Conservation (phyloP, 305 asterid genomes). For the Fraxinus platypoda region DNA sequence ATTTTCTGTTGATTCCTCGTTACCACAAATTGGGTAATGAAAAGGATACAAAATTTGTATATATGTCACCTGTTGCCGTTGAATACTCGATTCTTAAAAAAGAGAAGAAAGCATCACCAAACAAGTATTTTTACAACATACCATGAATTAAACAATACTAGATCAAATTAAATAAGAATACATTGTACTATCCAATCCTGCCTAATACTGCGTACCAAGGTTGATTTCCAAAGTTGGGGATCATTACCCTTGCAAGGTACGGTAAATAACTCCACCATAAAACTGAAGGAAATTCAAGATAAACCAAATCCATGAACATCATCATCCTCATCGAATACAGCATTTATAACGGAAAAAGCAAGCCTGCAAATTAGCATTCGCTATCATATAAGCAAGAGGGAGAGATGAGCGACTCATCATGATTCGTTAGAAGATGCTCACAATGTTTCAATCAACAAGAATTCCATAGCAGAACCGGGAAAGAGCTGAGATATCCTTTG, state of each 20-base stretch:
- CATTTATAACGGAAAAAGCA: constrained; percentile 37
- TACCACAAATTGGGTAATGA: neutral
- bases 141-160: neutral
- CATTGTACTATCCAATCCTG: neutral
- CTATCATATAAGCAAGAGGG: neutral
- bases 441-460: neutral
- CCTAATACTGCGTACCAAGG: neutral
- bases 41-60: neutral
- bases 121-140: neutral
- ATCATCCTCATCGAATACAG: constrained; percentile 42
- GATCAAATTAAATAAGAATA: neutral
- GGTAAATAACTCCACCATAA: neutral
- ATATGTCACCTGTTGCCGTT: neutral
- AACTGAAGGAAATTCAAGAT: constrained; percentile 13
- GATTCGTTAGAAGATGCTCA: neutral
- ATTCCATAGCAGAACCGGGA: neutral
- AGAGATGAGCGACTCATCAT: neutral
- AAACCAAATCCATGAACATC: constrained; percentile 28
- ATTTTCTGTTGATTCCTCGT: neutral
- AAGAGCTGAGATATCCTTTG: neutral
- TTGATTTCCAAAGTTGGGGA: neutral
- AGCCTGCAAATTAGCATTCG: constrained; percentile 37
- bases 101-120: neutral
- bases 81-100: neutral
- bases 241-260: neutral